These are phyloP conservation scores for Sporisorium sorghi DNA, from an alignment of 1,284 basidiomycete species.

Conservation along the genomic window DNA sequence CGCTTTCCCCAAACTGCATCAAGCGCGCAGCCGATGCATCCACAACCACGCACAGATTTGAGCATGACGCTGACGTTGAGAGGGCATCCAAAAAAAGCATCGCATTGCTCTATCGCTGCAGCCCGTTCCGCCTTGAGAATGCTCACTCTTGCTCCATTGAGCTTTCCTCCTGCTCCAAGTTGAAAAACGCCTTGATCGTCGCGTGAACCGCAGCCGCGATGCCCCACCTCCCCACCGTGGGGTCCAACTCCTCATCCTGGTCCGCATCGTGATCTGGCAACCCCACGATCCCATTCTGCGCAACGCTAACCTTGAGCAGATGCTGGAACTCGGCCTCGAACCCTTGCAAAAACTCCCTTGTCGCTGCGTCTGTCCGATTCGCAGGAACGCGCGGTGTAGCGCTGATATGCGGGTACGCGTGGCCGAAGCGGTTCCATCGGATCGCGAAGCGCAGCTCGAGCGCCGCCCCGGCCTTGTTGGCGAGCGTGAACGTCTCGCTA, in stretches of 20 bases:
- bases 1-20: not conserved
- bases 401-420: constrained; percentile 18
- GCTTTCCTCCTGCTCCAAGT: constrained; percentile 10
- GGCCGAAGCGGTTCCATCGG: constrained; percentile 32
- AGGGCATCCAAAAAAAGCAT: not conserved
- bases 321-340: constrained; percentile 26
- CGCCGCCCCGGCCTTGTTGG: constrained; percentile 11
- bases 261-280: constrained; percentile 19
- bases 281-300: constrained; percentile 16
- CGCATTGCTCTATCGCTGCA: not conserved
- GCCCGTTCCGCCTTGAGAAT: not conserved
- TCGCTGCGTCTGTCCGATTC: not conserved
- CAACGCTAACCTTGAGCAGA: constrained; percentile 14
- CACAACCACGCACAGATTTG: not conserved
- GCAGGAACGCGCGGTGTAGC: constrained; percentile 10
- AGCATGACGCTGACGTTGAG: not conserved
- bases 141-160: constrained; percentile 7
- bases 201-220: constrained; percentile 18
- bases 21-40: not conserved
- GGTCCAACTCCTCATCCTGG: constrained; percentile 11
- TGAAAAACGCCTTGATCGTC: constrained; percentile 30
- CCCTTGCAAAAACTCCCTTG: not conserved
- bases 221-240: constrained; percentile 21
- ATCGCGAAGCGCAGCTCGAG: constrained; percentile 22
- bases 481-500: constrained; percentile 4